Conservation (phyloP, 2,329 filamentous ascomycete species). For the Elsinoe australis region DNA sequence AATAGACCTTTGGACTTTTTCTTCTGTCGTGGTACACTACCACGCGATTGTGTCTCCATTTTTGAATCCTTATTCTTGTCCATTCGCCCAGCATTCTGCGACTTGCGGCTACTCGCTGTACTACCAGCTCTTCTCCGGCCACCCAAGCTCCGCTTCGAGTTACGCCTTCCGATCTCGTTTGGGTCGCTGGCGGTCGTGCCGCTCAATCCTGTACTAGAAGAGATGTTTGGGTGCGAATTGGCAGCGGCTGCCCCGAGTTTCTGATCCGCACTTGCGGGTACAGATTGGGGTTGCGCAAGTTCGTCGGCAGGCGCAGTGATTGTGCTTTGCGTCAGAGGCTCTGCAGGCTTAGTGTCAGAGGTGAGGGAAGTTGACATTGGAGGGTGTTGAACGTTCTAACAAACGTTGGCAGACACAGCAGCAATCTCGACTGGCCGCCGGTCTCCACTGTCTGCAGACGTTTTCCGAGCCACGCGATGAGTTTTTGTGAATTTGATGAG, state of each 20-base stretch:
- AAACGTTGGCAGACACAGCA: slow-evolving; percentile 15
- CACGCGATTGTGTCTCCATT: slow-evolving; percentile 28
- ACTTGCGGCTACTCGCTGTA: slow-evolving; percentile 41
- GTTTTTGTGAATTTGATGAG: background rate
- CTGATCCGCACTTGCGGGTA: background rate
- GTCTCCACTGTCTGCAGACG: slow-evolving; percentile 10
- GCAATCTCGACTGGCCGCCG: slow-evolving; percentile 13
- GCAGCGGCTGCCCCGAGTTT: background rate
- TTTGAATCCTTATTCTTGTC: slow-evolving; percentile 35
- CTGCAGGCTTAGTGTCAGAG: slow-evolving; percentile 13
- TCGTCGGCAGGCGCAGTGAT: slow-evolving; percentile 2
- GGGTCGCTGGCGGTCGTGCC: slow-evolving; percentile 39
- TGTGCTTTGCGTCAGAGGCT: slow-evolving; percentile 5
- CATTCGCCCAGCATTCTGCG: slow-evolving; percentile 31
- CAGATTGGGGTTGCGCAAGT: background rate
- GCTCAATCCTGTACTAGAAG: slow-evolving; percentile 34
- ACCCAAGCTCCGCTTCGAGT: slow-evolving; percentile 38
- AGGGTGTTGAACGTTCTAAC: slow-evolving; percentile 14
- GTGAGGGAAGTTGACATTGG: slow-evolving; percentile 14
- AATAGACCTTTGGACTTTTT: slow-evolving; percentile 39
- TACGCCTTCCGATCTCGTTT: slow-evolving; percentile 30
- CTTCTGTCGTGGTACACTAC: slow-evolving; percentile 27
- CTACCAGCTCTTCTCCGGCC: slow-evolving; percentile 40
- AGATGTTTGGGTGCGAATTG: slow-evolving; percentile 17
- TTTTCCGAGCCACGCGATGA: slow-evolving; percentile 2